phyloP scores from a whole-genome alignment of 257 asterid species.

The Solanum chiquidenum region DNA sequence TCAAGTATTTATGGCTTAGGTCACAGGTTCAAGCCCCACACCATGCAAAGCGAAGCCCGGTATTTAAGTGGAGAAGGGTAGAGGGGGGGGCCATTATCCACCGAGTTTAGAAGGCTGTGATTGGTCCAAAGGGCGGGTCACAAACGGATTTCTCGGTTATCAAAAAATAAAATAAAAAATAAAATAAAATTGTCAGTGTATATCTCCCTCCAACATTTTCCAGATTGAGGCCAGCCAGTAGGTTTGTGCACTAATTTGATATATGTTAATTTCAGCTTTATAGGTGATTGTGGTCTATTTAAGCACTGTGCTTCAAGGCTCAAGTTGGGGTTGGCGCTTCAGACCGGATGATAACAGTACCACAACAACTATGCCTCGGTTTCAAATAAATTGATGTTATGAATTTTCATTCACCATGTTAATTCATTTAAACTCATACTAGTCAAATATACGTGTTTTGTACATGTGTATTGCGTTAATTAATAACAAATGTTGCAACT shows the following conservation, averaged over 20 bases:
- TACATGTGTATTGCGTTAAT: neutral
- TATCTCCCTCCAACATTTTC: neutral
- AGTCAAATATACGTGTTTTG: neutral
- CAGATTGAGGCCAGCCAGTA: neutral
- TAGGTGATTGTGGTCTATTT: neutral
- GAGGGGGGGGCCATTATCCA: too few relatives aligned
- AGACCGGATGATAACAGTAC: neutral
- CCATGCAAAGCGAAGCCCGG: too few relatives aligned
- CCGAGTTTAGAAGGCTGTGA: too few relatives aligned
- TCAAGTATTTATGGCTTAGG: too few relatives aligned
- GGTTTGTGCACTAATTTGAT: neutral
- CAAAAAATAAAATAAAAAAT: too few relatives aligned
- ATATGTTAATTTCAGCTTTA: too few relatives aligned
- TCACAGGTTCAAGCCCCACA: too few relatives aligned
- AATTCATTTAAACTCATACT: neutral
- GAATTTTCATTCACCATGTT: neutral
- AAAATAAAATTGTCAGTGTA: neutral
- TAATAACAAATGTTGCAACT: neutral
- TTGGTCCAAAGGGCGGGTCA: too few relatives aligned
- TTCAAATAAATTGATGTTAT: neutral
- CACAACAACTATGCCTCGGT: neutral
- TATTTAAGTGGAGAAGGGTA: too few relatives aligned
- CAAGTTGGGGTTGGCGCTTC: neutral
- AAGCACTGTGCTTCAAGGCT: neutral
- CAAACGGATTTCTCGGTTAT: too few relatives aligned